phyloP scores from a whole-genome alignment of 2,329 filamentous ascomycete species.

The Colletotrichum navitas region DNA sequence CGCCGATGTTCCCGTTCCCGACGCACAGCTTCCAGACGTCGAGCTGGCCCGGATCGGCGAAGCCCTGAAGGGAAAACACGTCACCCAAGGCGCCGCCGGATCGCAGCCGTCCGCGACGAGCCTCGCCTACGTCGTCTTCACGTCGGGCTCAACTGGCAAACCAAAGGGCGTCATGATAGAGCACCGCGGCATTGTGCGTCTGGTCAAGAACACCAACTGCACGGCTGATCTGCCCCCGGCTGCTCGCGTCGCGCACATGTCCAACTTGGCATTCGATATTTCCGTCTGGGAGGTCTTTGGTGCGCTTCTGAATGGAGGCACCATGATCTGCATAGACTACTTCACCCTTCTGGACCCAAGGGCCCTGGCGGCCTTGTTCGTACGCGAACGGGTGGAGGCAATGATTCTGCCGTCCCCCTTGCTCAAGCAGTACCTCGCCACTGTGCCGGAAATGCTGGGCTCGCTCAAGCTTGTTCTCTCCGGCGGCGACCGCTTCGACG shows the following conservation, averaged over 20 bases:
- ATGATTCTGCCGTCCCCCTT: neutral
- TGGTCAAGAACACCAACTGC: neutral
- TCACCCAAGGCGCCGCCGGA: neutral
- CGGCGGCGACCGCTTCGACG: constrained; percentile 3
- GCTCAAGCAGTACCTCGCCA: constrained; percentile 8
- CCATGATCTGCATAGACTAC: constrained; percentile 1
- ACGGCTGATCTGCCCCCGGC: neutral
- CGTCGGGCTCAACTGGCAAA: constrained; percentile 5
- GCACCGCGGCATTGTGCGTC: constrained; percentile 1
- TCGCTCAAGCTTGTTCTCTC: neutral
- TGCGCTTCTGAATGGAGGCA: neutral
- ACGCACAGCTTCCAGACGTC: neutral
- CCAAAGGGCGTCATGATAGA: constrained; percentile 21
- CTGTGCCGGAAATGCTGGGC: neutral
- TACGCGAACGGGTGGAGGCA: neutral
- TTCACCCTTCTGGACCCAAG: constrained; percentile 5
- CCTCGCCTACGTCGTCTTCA: constrained; percentile 15
- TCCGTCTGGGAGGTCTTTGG: neutral
- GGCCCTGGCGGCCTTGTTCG: neutral
- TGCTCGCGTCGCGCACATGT: constrained; percentile 1
- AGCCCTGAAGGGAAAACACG: neutral
- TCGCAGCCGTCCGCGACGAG: constrained; percentile 2
- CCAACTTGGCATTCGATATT: constrained; percentile 5
- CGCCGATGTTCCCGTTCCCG: neutral
- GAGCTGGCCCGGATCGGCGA: constrained; percentile 18